Conservation (phyloP, 495 filamentous ascomycete genomes). For the Lasiosphaeria miniovina region DNA sequence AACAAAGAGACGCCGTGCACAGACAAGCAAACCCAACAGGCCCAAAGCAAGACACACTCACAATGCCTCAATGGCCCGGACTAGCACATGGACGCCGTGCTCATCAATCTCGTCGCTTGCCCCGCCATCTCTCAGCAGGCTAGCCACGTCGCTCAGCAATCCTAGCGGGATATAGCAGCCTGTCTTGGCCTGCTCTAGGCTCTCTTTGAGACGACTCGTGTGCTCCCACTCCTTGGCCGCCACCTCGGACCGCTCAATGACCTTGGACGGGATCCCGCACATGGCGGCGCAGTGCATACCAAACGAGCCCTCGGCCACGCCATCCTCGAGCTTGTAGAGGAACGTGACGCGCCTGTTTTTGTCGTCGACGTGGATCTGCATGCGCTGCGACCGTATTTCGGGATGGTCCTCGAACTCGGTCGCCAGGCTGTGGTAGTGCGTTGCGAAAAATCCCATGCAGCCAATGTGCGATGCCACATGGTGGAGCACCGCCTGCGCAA, state of each 20-base stretch:
- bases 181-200: constrained; percentile 71
- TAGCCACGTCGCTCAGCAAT: constrained; percentile 86
- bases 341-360: constrained; percentile 79
- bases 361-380: constrained; percentile 95
- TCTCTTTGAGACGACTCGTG: constrained; percentile 84
- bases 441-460: constrained; percentile 95
- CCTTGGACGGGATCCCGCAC: constrained; percentile 84
- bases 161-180: constrained; percentile 81
- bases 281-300: constrained; percentile 99
- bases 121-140: constrained; percentile 62
- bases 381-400: constrained; percentile 78
- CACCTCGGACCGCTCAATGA: constrained; percentile 81
- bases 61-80: constrained; percentile 73
- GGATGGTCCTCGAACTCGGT: constrained; percentile 86
- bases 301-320: constrained; percentile 95
- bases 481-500: constrained; percentile 93
- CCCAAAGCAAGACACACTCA: constrained; percentile 35
- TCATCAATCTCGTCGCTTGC: constrained; percentile 42
- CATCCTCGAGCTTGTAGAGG: constrained; percentile 90
- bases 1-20: too few relatives aligned
- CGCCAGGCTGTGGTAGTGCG: constrained; percentile 93
- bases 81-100: constrained; percentile 65
- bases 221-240: constrained; percentile 97
- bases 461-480: constrained; percentile 92
- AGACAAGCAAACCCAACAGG: neutral